A percentile compares a stretch with the other conserved stretches of the same genome.
phyloP scores from a whole-genome alignment of 176 grass and related monocot genomes.

The Zoysia japonica region DNA sequence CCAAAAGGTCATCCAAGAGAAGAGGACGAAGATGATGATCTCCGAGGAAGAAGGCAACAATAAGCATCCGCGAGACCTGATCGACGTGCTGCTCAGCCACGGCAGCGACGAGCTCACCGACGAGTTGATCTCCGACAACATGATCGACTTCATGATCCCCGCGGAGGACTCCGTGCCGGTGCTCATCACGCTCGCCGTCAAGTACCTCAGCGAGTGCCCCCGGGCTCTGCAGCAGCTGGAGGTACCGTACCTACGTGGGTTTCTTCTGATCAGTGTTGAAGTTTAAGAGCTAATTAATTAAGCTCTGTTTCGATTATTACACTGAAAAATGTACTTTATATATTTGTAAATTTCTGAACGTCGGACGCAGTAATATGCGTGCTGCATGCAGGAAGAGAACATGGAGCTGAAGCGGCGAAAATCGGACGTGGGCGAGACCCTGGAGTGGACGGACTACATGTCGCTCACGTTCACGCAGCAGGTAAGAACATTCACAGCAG shows the following conservation, averaged over 20 bases:
- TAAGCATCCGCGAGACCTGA: constrained; percentile 31
- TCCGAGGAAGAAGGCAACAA: constrained; percentile 18
- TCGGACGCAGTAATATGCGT: background rate
- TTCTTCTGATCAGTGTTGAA: background rate
- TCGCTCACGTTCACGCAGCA: constrained; percentile 79
- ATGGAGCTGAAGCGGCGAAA: constrained; percentile 62
- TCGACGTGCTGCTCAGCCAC: constrained; percentile 73
- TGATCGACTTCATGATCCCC: constrained; percentile 98
- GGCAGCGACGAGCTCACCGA: constrained; percentile 67
- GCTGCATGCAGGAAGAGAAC: constrained; percentile 66
- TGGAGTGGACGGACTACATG: constrained; percentile 82
- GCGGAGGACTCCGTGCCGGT: constrained; percentile 95
- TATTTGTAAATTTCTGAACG: background rate
- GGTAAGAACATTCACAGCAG: constrained; percentile 21
- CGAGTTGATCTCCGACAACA: constrained; percentile 93
- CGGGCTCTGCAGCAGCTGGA: constrained; percentile 69
- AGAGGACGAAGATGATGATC: constrained; percentile 47
- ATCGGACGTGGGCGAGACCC: constrained; percentile 24
- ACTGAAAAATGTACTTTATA: background rate
- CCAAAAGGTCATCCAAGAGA: constrained; percentile 78
- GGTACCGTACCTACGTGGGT: constrained; percentile 22
- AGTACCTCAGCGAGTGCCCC: constrained; percentile 88
- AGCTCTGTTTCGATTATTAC: background rate
- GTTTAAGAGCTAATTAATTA: background rate
- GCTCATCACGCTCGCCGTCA: constrained; percentile 85